phyloP scores from a whole-genome alignment of 768 basidiomycete genomes.

The Russula lepida region DNA sequence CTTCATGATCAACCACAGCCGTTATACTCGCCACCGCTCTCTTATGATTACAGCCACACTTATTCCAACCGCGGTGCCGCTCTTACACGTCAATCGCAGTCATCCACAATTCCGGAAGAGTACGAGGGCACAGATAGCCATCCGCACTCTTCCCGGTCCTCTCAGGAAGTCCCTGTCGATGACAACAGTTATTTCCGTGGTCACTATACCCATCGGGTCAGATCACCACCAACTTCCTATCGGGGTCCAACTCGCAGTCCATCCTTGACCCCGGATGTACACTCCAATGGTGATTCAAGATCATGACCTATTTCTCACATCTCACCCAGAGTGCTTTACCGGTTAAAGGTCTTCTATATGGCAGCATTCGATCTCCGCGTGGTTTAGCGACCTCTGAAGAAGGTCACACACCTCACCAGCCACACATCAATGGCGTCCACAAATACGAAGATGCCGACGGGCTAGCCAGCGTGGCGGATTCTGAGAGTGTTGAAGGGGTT shows the following conservation, averaged over 20 bases:
- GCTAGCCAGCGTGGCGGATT: constrained; percentile 6
- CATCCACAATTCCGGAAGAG: constrained; percentile 20
- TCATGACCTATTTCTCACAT: constrained; percentile 11
- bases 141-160: constrained; percentile 15
- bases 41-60: constrained; percentile 19
- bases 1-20: constrained; percentile 24
- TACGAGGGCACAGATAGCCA: constrained; percentile 10
- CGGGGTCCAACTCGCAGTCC: constrained; percentile 1
- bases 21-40: constrained; percentile 7
- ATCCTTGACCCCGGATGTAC: constrained; percentile 4
- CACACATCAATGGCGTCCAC: not conserved
- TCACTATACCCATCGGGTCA: constrained; percentile 15
- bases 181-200: constrained; percentile 3
- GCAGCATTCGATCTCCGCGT: constrained; percentile 8
- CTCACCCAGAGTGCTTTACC: constrained; percentile 14
- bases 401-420: not conserved
- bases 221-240: not conserved
- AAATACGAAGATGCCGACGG: not conserved
- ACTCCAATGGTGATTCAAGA: constrained; percentile 21
- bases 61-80: constrained; percentile 18
- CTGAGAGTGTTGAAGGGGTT: constrained; percentile 11
- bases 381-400: not conserved
- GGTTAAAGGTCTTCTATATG: constrained; percentile 17
- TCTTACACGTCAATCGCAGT: constrained; percentile 1
- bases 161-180: constrained; percentile 5